phyloP scores from a whole-genome alignment of 2,329 filamentous ascomycete species.

The Falciphora oryzae region DNA sequence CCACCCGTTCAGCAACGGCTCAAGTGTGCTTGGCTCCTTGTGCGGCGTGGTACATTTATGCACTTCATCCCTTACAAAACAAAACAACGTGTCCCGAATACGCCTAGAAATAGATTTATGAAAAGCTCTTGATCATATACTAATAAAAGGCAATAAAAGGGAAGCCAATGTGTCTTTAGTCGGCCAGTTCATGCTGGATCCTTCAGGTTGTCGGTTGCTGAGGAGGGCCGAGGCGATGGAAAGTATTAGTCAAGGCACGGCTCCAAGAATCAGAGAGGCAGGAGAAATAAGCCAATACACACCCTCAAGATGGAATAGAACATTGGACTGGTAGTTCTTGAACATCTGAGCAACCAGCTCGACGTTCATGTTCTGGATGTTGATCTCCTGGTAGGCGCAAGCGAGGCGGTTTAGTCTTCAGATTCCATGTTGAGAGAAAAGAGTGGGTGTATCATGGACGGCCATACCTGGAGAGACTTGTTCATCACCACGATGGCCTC shows the following conservation, averaged over 20 bases:
- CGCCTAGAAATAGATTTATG: too few species aligned
- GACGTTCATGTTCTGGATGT: slow-evolving; percentile 97
- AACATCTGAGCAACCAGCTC: slow-evolving; percentile 99
- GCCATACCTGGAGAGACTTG: slow-evolving; percentile 72
- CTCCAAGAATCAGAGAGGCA: neutral
- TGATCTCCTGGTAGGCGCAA: slow-evolving; percentile 69
- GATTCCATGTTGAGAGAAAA: slow-evolving; percentile 5
- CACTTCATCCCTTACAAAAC: too few species aligned
- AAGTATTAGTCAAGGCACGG: neutral
- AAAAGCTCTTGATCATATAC: too few species aligned
- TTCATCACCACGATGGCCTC: slow-evolving; percentile 91
- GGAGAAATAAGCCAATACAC: slow-evolving; percentile 14
- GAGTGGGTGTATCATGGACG: neutral
- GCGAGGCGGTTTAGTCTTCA: neutral
- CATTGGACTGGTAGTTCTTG: slow-evolving; percentile 98
- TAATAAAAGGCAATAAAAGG: too few species aligned
- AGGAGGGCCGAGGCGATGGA: too few species aligned
- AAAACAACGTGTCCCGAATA: too few species aligned
- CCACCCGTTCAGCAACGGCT: neutral
- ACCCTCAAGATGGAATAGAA: slow-evolving; percentile 97
- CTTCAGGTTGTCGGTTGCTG: slow-evolving; percentile 78
- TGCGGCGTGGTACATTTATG: too few species aligned
- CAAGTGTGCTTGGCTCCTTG: too few species aligned
- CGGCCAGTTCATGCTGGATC: slow-evolving; percentile 55
- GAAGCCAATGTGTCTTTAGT: too few species aligned